Conservation (phyloP, 2,329 filamentous ascomycete species). For the Claviceps fusiformis region DNA sequence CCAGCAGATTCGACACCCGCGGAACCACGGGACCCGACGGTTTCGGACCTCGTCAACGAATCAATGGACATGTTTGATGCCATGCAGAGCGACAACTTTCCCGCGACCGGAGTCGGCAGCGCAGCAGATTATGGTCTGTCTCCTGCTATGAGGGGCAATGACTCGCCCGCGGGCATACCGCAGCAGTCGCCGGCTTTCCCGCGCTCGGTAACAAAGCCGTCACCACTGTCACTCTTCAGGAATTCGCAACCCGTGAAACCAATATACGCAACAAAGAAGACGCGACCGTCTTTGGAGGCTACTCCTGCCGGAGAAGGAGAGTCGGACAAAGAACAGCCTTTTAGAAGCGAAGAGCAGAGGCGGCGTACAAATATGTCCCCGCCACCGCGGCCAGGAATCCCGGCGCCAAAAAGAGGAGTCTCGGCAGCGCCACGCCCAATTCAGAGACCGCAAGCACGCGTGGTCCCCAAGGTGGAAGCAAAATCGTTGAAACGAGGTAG, state of each 20-base stretch:
- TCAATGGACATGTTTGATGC: slow-evolving; percentile 29
- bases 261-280: not conserved
- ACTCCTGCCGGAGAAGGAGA: slow-evolving; percentile 7
- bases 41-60: slow-evolving; percentile 23
- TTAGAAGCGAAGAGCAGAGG: slow-evolving; percentile 12
- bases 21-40: slow-evolving; percentile 17
- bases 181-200: not conserved
- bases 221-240: not conserved
- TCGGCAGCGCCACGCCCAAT: not conserved
- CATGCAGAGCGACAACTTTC: slow-evolving; percentile 11
- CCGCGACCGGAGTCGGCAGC: slow-evolving; percentile 1
- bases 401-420: slow-evolving; percentile 5
- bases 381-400: slow-evolving; percentile 13
- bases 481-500: slow-evolving; percentile 2
- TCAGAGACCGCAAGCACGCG: not conserved
- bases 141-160: not conserved
- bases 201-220: not conserved
- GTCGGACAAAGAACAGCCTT: slow-evolving; percentile 11
- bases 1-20: slow-evolving; percentile 6
- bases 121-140: slow-evolving; percentile 5
- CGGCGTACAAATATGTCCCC: slow-evolving; percentile 13
- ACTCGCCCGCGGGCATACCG: slow-evolving; percentile 5
- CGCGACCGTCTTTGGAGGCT: slow-evolving; percentile 1
- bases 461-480: not conserved
- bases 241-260: not conserved